A percentile compares a stretch with the other conserved stretches of the same genome.
phyloP scores from a whole-genome alignment of 768 basidiomycete genomes.

The Artomyces pyxidatus region DNA sequence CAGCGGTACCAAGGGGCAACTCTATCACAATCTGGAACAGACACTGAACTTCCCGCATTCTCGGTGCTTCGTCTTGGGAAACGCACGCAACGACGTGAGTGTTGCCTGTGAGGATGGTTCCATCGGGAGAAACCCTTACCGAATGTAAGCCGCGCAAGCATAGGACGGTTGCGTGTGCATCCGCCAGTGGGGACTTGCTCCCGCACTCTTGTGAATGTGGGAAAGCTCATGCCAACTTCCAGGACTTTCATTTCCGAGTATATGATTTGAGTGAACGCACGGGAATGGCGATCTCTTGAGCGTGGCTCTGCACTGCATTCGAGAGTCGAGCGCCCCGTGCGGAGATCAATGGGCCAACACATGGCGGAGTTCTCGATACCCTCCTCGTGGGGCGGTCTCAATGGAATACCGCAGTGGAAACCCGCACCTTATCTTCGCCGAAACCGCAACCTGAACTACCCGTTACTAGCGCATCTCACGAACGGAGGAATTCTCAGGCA shows the following conservation, averaged over 20 bases:
- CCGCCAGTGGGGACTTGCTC: too few relatives aligned
- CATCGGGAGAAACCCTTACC: constrained; percentile 1
- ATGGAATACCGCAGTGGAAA: constrained; percentile 13
- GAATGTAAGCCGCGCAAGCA: background rate
- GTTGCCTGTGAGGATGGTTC: background rate
- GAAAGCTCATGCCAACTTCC: background rate
- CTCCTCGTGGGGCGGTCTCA: constrained; percentile 6
- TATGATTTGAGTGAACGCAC: constrained; percentile 8
- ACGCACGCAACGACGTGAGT: background rate
- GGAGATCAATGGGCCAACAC: constrained; percentile 15
- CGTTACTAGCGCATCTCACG: constrained; percentile 15
- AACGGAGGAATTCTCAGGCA: constrained; percentile 15
- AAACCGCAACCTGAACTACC: constrained; percentile 11
- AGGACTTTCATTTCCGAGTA: background rate
- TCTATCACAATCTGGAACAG: background rate
- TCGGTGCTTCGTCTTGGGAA: constrained; percentile 1
- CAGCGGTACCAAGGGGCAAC: constrained; percentile 2
- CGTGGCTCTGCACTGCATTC: background rate
- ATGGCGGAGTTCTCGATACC: constrained; percentile 12
- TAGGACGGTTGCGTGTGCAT: too few relatives aligned
- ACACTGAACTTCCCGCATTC: background rate
- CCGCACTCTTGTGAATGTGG: background rate
- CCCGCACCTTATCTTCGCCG: constrained; percentile 13
- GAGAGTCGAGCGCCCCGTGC: constrained; percentile 9
- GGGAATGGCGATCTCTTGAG: constrained; percentile 6